phyloP scores from a whole-genome alignment of 371 early-diverging fungal genomes.

The Mucor mucedo region DNA sequence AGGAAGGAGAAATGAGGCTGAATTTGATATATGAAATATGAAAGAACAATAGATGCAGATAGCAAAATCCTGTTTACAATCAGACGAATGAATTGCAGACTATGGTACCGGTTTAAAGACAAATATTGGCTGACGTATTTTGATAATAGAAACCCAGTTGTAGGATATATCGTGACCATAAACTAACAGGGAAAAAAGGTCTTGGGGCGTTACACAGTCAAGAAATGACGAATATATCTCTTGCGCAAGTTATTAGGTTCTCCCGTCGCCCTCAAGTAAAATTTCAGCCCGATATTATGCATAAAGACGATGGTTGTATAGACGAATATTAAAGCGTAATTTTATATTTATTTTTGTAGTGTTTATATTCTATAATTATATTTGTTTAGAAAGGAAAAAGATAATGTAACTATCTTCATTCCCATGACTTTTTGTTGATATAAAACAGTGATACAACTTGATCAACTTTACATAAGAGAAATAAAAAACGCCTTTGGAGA shows the following conservation, averaged over 20 bases:
- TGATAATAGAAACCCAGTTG: background rate
- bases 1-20: too few species aligned
- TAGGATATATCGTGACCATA: background rate
- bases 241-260: background rate
- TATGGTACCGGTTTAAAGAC: too few species aligned
- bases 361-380: background rate
- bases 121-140: background rate
- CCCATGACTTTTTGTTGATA: background rate
- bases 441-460: background rate
- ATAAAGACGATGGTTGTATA: background rate
- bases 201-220: conserved; percentile 11
- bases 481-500: background rate
- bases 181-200: background rate
- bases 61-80: too few species aligned
- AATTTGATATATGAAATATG: too few species aligned
- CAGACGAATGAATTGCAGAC: too few species aligned
- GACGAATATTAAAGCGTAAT: background rate
- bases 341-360: background rate
- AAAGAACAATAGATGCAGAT: too few species aligned
- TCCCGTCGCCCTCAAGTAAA: background rate
- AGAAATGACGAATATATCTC: conserved; percentile 4
- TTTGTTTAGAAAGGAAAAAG: background rate
- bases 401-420: background rate
- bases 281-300: background rate
- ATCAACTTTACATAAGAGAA: background rate